These are phyloP conservation scores for Skeletonema costatum DNA, from an alignment of 108 stramenopile genomes.

Conservation along the genomic window DNA sequence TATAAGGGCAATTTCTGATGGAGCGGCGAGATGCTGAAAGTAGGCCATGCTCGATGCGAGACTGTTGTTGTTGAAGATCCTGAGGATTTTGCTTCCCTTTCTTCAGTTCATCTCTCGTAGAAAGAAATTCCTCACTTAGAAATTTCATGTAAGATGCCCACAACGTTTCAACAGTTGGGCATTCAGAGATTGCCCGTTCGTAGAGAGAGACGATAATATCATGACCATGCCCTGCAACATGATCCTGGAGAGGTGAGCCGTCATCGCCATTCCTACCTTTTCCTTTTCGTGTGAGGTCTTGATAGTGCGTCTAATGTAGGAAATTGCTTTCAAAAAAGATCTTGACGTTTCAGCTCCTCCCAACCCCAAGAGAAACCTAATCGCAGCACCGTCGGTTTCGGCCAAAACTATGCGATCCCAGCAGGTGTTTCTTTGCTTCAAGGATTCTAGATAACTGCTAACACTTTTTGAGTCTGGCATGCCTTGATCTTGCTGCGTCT, in stretches of 20 bases:
- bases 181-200: constrained; percentile 85
- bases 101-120: constrained; percentile 7
- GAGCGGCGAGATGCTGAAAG: constrained; percentile 69
- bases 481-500: constrained; percentile 1
- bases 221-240: constrained; percentile 13
- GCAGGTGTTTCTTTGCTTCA: constrained; percentile 31
- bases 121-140: constrained; percentile 43
- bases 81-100: not conserved
- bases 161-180: constrained; percentile 80
- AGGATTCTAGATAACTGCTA: constrained; percentile 34
- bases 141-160: constrained; percentile 75
- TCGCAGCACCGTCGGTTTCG: not conserved
- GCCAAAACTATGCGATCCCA: constrained; percentile 31
- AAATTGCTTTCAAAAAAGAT: constrained; percentile 60
- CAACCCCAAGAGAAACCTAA: constrained; percentile 59
- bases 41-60: constrained; percentile 24
- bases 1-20: constrained; percentile 85
- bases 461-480: constrained; percentile 14
- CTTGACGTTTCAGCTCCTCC: constrained; percentile 60
- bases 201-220: constrained; percentile 49
- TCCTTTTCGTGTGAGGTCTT: constrained; percentile 26
- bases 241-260: constrained; percentile 20
- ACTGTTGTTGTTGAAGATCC: constrained; percentile 12
- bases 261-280: not conserved
- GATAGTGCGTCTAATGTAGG: constrained; percentile 38